Conservation (phyloP, 1,284 basidiomycete species). For the Sanghuangporus weigelae region DNA sequence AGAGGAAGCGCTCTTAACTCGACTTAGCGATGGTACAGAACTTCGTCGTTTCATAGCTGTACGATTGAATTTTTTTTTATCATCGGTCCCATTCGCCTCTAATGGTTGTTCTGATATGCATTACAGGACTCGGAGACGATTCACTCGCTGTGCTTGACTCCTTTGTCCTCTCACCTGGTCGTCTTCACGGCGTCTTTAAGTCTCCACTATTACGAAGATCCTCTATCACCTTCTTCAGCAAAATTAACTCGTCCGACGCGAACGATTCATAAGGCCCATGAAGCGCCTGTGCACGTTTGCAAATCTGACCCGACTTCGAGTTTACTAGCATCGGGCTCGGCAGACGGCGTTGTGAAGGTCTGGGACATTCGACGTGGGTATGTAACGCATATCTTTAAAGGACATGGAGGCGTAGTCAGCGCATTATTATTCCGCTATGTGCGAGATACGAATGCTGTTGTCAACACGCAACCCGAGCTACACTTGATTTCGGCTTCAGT, state of each 20-base stretch:
- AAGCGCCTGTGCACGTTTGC: conserved; percentile 90
- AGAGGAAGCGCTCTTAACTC: conserved; percentile 82
- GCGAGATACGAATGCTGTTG: conserved; percentile 44
- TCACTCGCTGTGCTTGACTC: conserved; percentile 61
- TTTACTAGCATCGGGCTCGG: conserved; percentile 91
- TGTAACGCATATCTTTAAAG: conserved; percentile 92
- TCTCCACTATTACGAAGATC: conserved; percentile 65
- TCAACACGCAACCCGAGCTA: conserved; percentile 49
- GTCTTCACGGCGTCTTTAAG: conserved; percentile 68
- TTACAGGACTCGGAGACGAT: conserved; percentile 61
- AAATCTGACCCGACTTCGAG: conserved; percentile 81
- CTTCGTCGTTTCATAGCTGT: conserved; percentile 83
- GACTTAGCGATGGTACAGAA: conserved; percentile 67
- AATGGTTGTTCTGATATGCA: conserved; percentile 3
- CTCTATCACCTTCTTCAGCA: conserved; percentile 37
- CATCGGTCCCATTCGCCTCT: conserved; percentile 8
- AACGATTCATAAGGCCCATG: conserved; percentile 79
- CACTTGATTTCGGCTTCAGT: conserved; percentile 86
- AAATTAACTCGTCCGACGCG: conserved; percentile 61
- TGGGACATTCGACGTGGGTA: conserved; percentile 90
- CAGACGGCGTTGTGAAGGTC: conserved; percentile 95
- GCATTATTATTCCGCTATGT: conserved; percentile 82
- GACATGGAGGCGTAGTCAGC: conserved; percentile 94
- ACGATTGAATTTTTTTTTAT: conserved; percentile 27
- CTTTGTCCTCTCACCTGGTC: conserved; percentile 54